Conservation (phyloP, 208 protist genomes). For the Leishmania arabica region DNA sequence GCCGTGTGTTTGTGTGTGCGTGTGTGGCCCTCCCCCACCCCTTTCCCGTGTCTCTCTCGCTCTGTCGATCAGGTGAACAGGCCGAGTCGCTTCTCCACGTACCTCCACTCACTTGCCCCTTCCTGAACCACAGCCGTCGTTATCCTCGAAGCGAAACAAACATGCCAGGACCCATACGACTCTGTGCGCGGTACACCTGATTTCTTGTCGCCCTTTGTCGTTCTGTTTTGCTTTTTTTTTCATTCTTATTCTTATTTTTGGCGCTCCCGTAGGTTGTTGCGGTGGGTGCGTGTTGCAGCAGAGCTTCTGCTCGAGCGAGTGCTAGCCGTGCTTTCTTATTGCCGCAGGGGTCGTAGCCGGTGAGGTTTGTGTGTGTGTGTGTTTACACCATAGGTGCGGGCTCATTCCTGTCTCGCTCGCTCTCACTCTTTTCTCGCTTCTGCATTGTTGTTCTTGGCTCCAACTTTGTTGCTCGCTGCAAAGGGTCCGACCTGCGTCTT, state of each 20-base stretch:
- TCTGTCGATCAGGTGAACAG: background rate
- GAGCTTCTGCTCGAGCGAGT: no score
- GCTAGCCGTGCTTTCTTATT: background rate
- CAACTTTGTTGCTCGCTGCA: background rate
- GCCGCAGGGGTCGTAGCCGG: background rate
- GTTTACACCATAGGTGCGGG: background rate
- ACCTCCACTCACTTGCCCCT: background rate
- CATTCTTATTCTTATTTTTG: background rate
- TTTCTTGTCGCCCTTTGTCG: background rate
- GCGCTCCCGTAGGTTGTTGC: background rate
- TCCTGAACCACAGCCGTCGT: background rate
- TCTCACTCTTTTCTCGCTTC: background rate
- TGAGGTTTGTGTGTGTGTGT: background rate
- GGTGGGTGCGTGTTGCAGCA: no score
- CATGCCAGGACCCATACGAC: background rate
- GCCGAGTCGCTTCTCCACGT: background rate
- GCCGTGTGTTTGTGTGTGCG: background rate
- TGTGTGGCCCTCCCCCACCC: no score
- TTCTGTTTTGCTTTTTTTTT: background rate
- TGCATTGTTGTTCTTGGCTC: no score
- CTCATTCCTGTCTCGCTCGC: background rate
- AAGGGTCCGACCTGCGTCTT: background rate
- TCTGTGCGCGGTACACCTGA: background rate
- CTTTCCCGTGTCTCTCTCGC: background rate
- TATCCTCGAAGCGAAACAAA: background rate